Percentiles rank a stretch among this genome's conserved stretches.
phyloP scores from a whole-genome alignment of 169 alveolate genomes.

The Plasmodium malariae region DNA sequence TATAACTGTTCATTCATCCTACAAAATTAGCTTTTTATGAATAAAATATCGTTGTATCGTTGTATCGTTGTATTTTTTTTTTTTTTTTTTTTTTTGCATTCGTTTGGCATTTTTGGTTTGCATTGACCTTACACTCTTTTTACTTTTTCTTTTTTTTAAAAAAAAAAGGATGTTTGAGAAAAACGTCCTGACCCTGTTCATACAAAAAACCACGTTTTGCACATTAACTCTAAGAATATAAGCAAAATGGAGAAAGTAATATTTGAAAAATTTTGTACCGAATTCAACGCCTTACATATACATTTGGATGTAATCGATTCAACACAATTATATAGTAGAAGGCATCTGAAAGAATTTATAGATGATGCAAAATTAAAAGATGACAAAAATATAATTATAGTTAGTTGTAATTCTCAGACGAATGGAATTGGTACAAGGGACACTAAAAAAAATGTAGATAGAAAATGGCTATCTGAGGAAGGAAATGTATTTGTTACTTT shows the following conservation, averaged over 20 bases:
- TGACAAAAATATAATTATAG: constrained; percentile 45
- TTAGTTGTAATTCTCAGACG: constrained; percentile 77
- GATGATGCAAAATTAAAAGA: constrained; percentile 27
- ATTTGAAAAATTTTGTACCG: not conserved
- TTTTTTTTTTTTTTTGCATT: no score
- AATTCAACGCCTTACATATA: not conserved
- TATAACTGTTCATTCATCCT: no score
- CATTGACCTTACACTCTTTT: no score
- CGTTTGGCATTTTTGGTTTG: no score
- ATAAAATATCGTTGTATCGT: no score
- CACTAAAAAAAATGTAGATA: constrained; percentile 49
- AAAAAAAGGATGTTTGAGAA: no score
- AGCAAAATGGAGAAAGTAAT: not conserved
- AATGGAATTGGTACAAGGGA: constrained; percentile 84
- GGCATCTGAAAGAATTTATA: constrained; percentile 63
- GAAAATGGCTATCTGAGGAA: constrained; percentile 78
- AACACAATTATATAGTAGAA: constrained; percentile 79
- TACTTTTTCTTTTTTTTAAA: no score
- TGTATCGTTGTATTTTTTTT: no score
- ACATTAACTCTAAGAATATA: no score
- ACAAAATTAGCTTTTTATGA: no score
- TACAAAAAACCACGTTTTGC: no score
- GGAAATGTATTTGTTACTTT: constrained; percentile 77
- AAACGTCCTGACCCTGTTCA: no score
- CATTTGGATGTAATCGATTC: constrained; percentile 79